These are phyloP conservation scores for Neonectria sp. DNA, from an alignment of 2,329 filamentous ascomycete species.

Conservation along the genomic window DNA sequence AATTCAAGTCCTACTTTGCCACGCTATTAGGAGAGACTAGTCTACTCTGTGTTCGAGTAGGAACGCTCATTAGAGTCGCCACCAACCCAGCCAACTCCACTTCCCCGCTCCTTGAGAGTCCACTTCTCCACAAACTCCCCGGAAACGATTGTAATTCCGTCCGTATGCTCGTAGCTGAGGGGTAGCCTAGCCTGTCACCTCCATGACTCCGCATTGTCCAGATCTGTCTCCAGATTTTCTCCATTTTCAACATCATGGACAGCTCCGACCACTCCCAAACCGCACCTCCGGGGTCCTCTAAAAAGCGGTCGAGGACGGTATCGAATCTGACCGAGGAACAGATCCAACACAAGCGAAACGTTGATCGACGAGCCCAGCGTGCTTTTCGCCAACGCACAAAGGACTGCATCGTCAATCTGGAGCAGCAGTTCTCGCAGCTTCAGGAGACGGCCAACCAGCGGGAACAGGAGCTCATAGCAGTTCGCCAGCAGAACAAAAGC, in stretches of 20 bases:
- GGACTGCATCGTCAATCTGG: conserved; percentile 2
- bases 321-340: conserved; percentile 14
- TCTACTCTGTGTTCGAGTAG: too few species aligned
- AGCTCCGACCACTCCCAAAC: not conserved
- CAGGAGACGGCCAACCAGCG: conserved; percentile 17
- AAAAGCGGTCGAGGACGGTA: not conserved
- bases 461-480: not conserved
- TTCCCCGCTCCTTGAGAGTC: too few species aligned
- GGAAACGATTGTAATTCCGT: not conserved
- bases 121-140: not conserved
- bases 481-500: not conserved
- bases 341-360: conserved; percentile 13
- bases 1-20: too few species aligned
- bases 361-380: conserved; percentile 8
- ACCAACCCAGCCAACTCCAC: too few species aligned
- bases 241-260: not conserved
- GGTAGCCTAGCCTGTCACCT: not conserved
- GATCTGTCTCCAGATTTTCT: not conserved
- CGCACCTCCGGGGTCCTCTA: not conserved
- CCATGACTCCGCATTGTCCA: not conserved
- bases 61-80: too few species aligned
- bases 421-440: conserved; percentile 13
- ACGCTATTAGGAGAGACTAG: too few species aligned
- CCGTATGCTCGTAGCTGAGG: not conserved
- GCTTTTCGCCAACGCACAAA: conserved; percentile 16